Evolutionary conservation across 2,329 filamentous ascomycete species (phyloP).

Genomic region (Mariannaea elegans): DNA sequence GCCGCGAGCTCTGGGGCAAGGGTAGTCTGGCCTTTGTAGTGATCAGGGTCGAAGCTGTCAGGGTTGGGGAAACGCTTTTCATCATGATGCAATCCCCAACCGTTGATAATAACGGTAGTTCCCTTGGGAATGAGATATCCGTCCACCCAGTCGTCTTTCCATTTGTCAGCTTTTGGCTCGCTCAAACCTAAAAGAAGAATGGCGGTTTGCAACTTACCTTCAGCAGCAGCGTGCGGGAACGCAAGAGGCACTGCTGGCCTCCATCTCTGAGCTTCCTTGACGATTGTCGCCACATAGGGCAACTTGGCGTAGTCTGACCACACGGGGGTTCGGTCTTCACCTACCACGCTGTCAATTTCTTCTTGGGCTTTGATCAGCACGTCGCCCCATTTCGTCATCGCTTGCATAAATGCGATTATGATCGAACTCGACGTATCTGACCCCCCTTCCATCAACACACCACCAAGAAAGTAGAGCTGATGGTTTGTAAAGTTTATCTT

Average conservation of each 20-base stretch:
- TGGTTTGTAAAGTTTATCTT: no score
- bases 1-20: no score
- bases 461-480: no score
- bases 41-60: not conserved
- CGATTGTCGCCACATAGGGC: not conserved
- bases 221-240: no score
- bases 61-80: not conserved
- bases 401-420: no score
- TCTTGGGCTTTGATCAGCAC: not conserved
- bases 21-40: no score
- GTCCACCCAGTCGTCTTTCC: not conserved
- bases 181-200: no score
- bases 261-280: not conserved
- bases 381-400: no score
- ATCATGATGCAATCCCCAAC: not conserved
- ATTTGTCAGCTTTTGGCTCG: not conserved
- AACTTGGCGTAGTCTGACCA: not conserved
- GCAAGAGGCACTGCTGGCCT: no score
- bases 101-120: not conserved
- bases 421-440: no score
- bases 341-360: not conserved
- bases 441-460: no score
- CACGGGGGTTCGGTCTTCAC: not conserved
- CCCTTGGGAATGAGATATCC: not conserved
- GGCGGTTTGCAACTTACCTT: no score